Evolutionary conservation across 2,329 filamentous ascomycete genomes (phyloP), one percentile per base, ranked within the genome.

Genomic region (Colletotrichum phormii): DNA sequence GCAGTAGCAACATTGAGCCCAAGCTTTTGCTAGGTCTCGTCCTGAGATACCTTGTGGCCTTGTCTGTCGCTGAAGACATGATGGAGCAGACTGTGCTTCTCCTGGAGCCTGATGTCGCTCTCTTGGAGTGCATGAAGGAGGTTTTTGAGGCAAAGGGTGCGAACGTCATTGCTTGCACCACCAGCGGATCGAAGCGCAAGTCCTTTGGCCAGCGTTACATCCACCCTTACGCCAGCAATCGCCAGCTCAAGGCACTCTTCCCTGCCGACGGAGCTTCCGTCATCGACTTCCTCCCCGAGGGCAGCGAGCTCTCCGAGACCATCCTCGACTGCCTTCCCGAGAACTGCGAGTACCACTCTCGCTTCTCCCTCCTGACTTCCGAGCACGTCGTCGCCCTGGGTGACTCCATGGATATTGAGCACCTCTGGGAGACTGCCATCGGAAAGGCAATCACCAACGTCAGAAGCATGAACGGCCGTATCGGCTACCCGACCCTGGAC

Each of bases 231-330:
- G 75, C 77, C 3, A 73, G 80, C 4, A 35, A 62, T 13, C 75
- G 78, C 33, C 77, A 81, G 6, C 67, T 84, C 18, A 80, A 78
- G 71, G 70, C 68, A 0, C 60, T 81, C 0, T 80, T 80, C 62
- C 79, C 77, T 0, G 49, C 71, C 0, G 37, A 57, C 0, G 77
- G 75, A 1, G 75, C 76, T 0, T 75, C 68, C 5, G 66, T 85
- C 6, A 77, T 84, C 65, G 78, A 84, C 70, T 81, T 85, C 54
- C 73, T 81, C 1, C 77, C 79, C 0, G 68, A 77, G 4, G 63
- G 68, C 4, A 75, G 76, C 60, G 67, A 77, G 1, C 61, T 85
- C 0, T 80, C 81, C 0, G 58, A 73, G 3, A 60, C 74, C 1
- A 74, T 85, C 11, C 33, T 65, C 0, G 69, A 74, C 0, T 71